These are phyloP conservation scores for Fusarium chuoi DNA, from an alignment of 2,329 filamentous ascomycete genomes.

Conservation along the genomic window DNA sequence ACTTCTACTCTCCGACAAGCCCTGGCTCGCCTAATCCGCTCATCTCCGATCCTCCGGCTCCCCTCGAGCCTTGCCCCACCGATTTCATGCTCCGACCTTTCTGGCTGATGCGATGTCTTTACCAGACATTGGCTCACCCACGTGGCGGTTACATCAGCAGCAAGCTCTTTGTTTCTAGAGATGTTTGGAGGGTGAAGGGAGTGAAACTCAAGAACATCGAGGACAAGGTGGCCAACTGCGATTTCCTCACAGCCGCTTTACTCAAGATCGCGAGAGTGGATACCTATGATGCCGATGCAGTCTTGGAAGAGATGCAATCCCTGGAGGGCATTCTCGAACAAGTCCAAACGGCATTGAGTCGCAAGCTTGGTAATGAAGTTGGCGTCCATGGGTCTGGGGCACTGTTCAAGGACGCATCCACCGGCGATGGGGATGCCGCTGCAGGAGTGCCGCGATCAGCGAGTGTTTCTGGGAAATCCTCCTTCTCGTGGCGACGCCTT, in stretches of 20 bases:
- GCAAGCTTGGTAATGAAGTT: slow-evolving; percentile 93
- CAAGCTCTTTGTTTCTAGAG: slow-evolving; percentile 89
- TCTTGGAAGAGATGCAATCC: slow-evolving; percentile 93
- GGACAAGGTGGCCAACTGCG: slow-evolving; percentile 93
- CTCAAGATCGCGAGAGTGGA: slow-evolving; percentile 86
- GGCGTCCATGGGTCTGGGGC: slow-evolving; percentile 79
- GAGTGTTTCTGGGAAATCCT: slow-evolving; percentile 75
- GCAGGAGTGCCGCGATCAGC: slow-evolving; percentile 61
- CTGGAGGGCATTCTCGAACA: slow-evolving; percentile 88
- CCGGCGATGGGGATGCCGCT: slow-evolving; percentile 56
- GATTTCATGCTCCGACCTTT: slow-evolving; percentile 92
- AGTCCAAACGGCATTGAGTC: slow-evolving; percentile 78
- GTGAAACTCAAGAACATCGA: slow-evolving; percentile 93
- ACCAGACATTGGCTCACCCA: slow-evolving; percentile 91
- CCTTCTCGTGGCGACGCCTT: slow-evolving; percentile 90
- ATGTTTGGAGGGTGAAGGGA: slow-evolving; percentile 93
- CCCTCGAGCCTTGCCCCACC: slow-evolving; percentile 90
- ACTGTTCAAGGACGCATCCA: slow-evolving; percentile 78
- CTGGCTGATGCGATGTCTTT: slow-evolving; percentile 96
- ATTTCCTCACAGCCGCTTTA: slow-evolving; percentile 88
- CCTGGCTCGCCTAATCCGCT: slow-evolving; percentile 73
- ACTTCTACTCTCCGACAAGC: slow-evolving; percentile 75
- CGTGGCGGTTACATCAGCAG: slow-evolving; percentile 92
- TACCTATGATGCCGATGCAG: slow-evolving; percentile 88
- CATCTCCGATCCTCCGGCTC: slow-evolving; percentile 74